phyloP scores from a whole-genome alignment of 768 basidiomycete species.

The Mycena chlorophos region DNA sequence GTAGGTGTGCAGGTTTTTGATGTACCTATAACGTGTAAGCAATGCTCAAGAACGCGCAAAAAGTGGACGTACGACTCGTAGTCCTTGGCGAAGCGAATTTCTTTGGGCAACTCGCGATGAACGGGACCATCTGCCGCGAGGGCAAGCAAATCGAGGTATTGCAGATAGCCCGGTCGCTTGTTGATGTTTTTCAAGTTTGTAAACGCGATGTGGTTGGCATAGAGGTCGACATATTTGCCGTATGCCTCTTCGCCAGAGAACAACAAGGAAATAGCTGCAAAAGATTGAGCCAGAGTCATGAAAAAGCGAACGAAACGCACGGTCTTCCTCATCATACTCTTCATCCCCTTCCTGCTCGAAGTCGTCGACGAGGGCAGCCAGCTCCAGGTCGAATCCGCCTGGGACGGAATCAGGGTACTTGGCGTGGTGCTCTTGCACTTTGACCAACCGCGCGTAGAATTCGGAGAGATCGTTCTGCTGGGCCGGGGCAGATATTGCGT shows the following conservation, averaged over 20 bases:
- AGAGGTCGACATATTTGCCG: constrained; percentile 93
- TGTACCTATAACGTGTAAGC: constrained; percentile 57
- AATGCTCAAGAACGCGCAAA: constrained; percentile 3
- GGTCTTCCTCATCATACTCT: constrained; percentile 82
- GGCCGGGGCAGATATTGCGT: constrained; percentile 56
- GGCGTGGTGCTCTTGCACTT: constrained; percentile 94
- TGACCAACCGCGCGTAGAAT: constrained; percentile 94
- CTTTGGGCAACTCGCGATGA: constrained; percentile 69
- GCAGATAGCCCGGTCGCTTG: constrained; percentile 85
- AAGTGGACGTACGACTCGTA: constrained; percentile 64
- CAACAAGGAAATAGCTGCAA: constrained; percentile 70
- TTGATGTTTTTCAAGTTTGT: constrained; percentile 86
- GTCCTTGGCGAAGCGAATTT: constrained; percentile 68
- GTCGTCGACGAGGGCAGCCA: constrained; percentile 79
- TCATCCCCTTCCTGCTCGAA: constrained; percentile 70
- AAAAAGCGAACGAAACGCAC: constrained; percentile 48
- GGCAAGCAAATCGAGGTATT: constrained; percentile 83
- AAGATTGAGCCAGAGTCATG: constrained; percentile 7
- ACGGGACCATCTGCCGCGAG: constrained; percentile 61
- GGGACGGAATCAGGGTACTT: constrained; percentile 90
- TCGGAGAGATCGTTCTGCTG: constrained; percentile 79
- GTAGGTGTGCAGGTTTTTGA: constrained; percentile 79
- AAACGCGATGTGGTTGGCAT: constrained; percentile 84
- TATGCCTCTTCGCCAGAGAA: constrained; percentile 97
- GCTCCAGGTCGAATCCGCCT: constrained; percentile 81